phyloP scores from a whole-genome alignment of 768 basidiomycete species.

The Leccinum variicolor region DNA sequence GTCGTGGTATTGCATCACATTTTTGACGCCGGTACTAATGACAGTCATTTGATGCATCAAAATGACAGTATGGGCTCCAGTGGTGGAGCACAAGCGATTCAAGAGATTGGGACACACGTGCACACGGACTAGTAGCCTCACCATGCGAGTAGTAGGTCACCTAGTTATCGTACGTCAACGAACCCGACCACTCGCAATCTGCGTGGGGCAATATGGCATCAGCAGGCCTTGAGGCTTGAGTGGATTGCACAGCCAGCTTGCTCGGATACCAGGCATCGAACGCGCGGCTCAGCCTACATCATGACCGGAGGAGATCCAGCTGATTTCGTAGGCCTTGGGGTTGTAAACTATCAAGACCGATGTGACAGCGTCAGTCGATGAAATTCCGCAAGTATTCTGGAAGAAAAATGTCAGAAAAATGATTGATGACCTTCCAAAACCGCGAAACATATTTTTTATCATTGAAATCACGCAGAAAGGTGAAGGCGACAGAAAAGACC shows the following conservation, averaged over 20 bases:
- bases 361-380: background rate
- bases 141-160: background rate
- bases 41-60: too few relatives aligned
- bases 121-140: background rate
- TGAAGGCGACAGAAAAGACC: slow-evolving; percentile 5
- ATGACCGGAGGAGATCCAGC: background rate
- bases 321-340: background rate
- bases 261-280: background rate
- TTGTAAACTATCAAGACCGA: slow-evolving; percentile 8
- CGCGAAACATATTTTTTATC: slow-evolving; percentile 1
- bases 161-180: slow-evolving; percentile 14
- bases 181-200: slow-evolving; percentile 11
- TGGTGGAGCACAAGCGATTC: too few relatives aligned
- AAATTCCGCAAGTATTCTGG: slow-evolving; percentile 9
- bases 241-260: background rate
- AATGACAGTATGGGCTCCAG: too few relatives aligned
- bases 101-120: too few relatives aligned
- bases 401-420: slow-evolving; percentile 4
- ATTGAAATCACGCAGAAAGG: slow-evolving; percentile 6
- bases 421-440: slow-evolving; percentile 1
- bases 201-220: slow-evolving; percentile 11
- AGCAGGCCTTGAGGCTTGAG: background rate
- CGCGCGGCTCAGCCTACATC: background rate
- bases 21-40: too few relatives aligned
- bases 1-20: too few relatives aligned